A percentile compares a stretch with the other conserved stretches of the same genome.
These are phyloP conservation scores for Sordariomycetes sp. DNA, from an alignment of 2,329 filamentous ascomycete genomes.

Conservation along the genomic window DNA sequence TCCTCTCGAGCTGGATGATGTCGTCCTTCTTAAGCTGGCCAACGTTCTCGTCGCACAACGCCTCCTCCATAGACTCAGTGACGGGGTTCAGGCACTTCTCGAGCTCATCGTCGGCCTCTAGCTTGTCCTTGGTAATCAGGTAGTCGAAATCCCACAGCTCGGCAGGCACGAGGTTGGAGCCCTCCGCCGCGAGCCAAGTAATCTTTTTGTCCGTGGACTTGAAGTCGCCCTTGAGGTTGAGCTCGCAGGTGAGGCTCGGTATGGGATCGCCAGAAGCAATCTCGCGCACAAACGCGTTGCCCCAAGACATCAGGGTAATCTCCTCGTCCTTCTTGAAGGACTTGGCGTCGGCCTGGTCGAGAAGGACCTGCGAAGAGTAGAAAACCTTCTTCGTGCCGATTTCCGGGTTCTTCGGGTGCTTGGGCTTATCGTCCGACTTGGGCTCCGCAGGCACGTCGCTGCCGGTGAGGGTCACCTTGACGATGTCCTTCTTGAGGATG, in stretches of 20 bases:
- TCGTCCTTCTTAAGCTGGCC: constrained; percentile 71
- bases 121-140: constrained; percentile 69
- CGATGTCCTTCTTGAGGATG: constrained; percentile 58
- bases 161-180: constrained; percentile 62
- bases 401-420: constrained; percentile 80
- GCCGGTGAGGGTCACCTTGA: constrained; percentile 60
- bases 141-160: constrained; percentile 57
- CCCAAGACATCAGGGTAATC: constrained; percentile 95
- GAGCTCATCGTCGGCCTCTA: constrained; percentile 77
- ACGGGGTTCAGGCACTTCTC: constrained; percentile 73
- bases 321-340: constrained; percentile 78
- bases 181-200: constrained; percentile 75
- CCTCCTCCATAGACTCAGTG: constrained; percentile 65
- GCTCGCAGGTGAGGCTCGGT: constrained; percentile 63
- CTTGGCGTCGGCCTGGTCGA: constrained; percentile 81
- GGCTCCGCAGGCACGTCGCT: constrained; percentile 53
- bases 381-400: constrained; percentile 79
- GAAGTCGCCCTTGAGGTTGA: constrained; percentile 88
- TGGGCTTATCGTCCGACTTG: constrained; percentile 65
- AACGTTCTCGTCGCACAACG: constrained; percentile 73
- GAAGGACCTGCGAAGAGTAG: constrained; percentile 62
- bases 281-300: constrained; percentile 52
- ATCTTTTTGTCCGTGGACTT: constrained; percentile 96
- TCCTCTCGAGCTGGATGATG: constrained; percentile 90
- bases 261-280: constrained; percentile 43